These are phyloP conservation scores for Plasmodium falciparum DNA, from an alignment of 169 alveolate genomes.

Conservation along the genomic window DNA sequence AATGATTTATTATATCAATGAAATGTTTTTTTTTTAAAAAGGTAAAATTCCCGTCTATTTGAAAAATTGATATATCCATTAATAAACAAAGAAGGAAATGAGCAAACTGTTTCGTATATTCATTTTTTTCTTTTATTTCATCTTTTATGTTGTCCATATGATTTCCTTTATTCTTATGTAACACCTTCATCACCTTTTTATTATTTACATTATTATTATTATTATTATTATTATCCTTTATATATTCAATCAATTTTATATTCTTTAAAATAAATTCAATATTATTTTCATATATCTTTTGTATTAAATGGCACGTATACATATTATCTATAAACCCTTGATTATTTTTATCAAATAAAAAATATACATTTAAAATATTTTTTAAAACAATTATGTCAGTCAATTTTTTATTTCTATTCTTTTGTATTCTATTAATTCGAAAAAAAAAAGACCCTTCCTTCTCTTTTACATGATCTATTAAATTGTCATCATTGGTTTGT, in stretches of 20 bases:
- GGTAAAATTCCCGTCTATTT: constrained; percentile 6
- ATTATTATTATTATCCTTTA: constrained; percentile 41
- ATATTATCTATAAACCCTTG: constrained; percentile 42
- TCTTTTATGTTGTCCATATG: not conserved
- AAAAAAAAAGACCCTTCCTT: too few species aligned
- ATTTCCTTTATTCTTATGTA: not conserved
- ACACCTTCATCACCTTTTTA: constrained; percentile 20
- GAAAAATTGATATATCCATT: constrained; percentile 30
- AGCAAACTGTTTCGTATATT: constrained; percentile 52
- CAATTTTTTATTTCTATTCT: constrained; percentile 22
- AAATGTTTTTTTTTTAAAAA: constrained; percentile 47
- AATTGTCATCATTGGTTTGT: not conserved
- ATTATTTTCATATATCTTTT: constrained; percentile 66
- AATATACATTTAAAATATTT: constrained; percentile 65
- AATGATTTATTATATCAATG: constrained; percentile 19
- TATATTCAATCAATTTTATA: constrained; percentile 45
- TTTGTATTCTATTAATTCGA: not conserved
- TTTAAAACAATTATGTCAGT: constrained; percentile 26
- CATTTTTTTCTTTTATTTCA: constrained; percentile 10
- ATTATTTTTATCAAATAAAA: constrained; percentile 59
- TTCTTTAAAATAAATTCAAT: constrained; percentile 23
- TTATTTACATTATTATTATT: constrained; percentile 37
- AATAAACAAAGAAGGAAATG: constrained; percentile 28
- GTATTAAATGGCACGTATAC: constrained; percentile 61
- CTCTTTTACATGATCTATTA: too few species aligned